phyloP scores from a whole-genome alignment of 2,329 filamentous ascomycete species.

The Penicillium frequentans region DNA sequence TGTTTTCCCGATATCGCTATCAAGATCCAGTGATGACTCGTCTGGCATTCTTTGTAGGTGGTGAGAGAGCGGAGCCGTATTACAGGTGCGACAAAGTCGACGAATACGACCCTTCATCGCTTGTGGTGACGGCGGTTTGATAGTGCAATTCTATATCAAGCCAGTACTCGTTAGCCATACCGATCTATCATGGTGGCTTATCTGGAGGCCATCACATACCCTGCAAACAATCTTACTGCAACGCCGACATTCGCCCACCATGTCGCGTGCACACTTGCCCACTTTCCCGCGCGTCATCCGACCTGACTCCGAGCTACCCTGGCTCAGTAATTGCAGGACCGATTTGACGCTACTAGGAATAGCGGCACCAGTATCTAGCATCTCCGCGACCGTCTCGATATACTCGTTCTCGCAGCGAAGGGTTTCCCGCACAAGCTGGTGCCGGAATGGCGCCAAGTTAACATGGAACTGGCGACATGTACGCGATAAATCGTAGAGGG shows the following conservation, averaged over 20 bases:
- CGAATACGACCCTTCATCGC: constrained; percentile 74
- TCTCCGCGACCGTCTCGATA: constrained; percentile 38
- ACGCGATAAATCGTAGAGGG: constrained; percentile 76
- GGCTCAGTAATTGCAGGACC: constrained; percentile 30
- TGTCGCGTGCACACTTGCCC: constrained; percentile 78
- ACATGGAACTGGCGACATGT: constrained; percentile 78
- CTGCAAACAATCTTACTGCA: constrained; percentile 79
- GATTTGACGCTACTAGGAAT: constrained; percentile 34
- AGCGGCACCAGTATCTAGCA: constrained; percentile 44
- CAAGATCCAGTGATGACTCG: constrained; percentile 31
- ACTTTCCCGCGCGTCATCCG: constrained; percentile 64
- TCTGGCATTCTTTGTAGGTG: constrained; percentile 24
- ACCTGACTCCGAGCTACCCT: constrained; percentile 29
- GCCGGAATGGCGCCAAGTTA: constrained; percentile 76
- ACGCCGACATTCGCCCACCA: constrained; percentile 79
- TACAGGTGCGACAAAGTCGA: constrained; percentile 74
- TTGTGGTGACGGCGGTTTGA: constrained; percentile 72
- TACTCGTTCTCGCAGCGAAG: constrained; percentile 77
- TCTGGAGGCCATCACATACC: constrained; percentile 53
- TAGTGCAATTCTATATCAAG: constrained; percentile 73
- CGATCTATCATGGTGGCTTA: not conserved
- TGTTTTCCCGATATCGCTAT: not conserved
- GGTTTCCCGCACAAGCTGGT: constrained; percentile 70
- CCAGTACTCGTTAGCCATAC: constrained; percentile 3
- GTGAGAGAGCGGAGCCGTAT: constrained; percentile 63